These are phyloP conservation scores for Phycomyces blakesleeanus DNA, from an alignment of 192 early-diverging fungal species.

Conservation along the genomic window DNA sequence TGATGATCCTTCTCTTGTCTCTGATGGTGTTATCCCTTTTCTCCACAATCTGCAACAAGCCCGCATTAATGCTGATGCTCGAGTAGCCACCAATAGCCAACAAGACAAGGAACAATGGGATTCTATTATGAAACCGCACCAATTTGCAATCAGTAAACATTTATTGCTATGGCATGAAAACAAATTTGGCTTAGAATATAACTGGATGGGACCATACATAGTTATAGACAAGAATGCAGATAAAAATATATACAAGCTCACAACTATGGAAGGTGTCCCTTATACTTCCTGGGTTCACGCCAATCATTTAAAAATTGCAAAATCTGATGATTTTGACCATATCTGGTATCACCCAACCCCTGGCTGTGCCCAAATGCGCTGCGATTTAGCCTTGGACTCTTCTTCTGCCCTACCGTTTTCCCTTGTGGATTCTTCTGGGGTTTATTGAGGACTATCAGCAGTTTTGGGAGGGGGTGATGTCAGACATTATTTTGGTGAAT, in stretches of 20 bases:
- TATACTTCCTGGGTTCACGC: constrained; percentile 10
- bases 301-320: background rate
- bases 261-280: background rate
- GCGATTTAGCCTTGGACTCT: no score
- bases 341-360: background rate
- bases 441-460: no score
- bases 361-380: background rate
- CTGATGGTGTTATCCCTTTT: no score
- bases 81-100: background rate
- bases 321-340: background rate
- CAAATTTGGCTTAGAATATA: background rate
- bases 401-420: no score
- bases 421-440: no score
- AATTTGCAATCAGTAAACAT: background rate
- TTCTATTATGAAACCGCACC: background rate
- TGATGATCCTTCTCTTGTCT: no score
- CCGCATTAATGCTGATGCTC: background rate
- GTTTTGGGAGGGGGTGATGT: no score
- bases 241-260: background rate
- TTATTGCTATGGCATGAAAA: background rate
- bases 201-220: constrained; percentile 10
- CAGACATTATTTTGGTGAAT: no score
- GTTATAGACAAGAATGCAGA: background rate
- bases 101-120: constrained; percentile 9
- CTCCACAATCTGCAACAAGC: no score